phyloP scores from a whole-genome alignment of 257 asterid genomes.

The Solanum tacnaense region DNA sequence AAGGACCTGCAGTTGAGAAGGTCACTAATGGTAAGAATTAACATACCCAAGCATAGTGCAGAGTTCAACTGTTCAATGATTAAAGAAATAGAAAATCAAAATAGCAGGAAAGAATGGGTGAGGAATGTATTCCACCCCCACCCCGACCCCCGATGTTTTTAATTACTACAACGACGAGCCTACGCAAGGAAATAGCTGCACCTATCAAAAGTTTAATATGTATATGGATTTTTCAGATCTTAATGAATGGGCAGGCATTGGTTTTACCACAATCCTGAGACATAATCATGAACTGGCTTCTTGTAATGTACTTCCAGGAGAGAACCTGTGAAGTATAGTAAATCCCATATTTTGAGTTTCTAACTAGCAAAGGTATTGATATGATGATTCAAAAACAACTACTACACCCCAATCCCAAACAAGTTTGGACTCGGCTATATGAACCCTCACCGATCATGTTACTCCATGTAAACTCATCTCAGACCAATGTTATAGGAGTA shows the following conservation, averaged over 20 bases:
- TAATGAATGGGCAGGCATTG: not conserved
- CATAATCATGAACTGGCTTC: not conserved
- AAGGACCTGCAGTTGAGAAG: slow-evolving; percentile 45
- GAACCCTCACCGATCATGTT: not conserved
- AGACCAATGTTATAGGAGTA: not conserved
- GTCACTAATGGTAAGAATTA: not conserved
- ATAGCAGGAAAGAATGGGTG: not conserved
- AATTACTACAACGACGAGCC: not conserved
- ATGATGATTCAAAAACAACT: not conserved
- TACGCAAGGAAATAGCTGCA: not conserved
- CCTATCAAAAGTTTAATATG: not conserved
- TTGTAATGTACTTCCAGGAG: not conserved
- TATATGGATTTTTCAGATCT: not conserved
- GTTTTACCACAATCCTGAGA: not conserved
- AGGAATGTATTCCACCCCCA: not conserved
- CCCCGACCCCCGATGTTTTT: not conserved
- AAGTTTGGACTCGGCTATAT: not conserved
- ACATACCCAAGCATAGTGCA: not conserved
- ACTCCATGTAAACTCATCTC: not conserved
- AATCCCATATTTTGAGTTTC: not conserved
- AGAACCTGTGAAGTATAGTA: not conserved
- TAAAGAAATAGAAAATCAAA: not conserved
- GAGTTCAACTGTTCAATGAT: not conserved
- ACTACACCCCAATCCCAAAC: not conserved
- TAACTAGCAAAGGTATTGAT: not conserved